A percentile compares a stretch with the other conserved stretches of the same genome.
Conservation (phyloP, 441 rosid species). For the Euphorbia schlechtendalii region DNA sequence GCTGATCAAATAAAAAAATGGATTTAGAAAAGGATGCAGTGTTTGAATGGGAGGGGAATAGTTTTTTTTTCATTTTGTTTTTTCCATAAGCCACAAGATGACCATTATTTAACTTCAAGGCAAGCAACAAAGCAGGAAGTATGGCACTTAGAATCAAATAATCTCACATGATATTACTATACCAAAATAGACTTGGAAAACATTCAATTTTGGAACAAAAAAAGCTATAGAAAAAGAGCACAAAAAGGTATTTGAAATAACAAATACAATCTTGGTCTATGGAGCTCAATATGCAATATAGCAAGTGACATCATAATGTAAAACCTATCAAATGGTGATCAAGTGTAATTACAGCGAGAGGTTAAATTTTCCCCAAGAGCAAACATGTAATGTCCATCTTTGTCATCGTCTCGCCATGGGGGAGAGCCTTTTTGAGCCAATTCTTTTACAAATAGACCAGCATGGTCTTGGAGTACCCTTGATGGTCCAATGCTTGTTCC, state of each 20-base stretch:
- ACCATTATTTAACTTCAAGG: background rate
- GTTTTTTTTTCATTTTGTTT: background rate
- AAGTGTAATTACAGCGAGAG: conserved; percentile 59
- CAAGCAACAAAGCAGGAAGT: background rate
- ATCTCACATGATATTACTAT: background rate
- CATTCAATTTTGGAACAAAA: background rate
- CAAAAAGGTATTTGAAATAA: too few species aligned
- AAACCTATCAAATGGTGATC: conserved; percentile 25
- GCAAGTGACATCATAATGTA: conserved; percentile 18
- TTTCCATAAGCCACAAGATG: background rate
- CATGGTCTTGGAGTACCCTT: conserved; percentile 37
- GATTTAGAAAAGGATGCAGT: background rate
- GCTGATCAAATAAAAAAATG: background rate
- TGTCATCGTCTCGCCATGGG: conserved; percentile 62
- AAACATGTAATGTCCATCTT: conserved; percentile 71
- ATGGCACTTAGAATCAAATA: background rate
- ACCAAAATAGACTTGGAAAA: background rate
- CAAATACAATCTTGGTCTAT: too few species aligned
- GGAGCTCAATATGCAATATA: conserved; percentile 16
- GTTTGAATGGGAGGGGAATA: background rate
- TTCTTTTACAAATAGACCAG: conserved; percentile 42
- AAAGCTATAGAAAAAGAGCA: background rate
- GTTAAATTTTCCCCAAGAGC: conserved; percentile 65
- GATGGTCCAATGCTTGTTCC: conserved; percentile 50
- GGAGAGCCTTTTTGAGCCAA: conserved; percentile 54